Percentiles rank a stretch among this genome's conserved stretches.
These are phyloP conservation scores for Vigna nakashimae DNA, from an alignment of 306 rosid species.

Conservation along the genomic window DNA sequence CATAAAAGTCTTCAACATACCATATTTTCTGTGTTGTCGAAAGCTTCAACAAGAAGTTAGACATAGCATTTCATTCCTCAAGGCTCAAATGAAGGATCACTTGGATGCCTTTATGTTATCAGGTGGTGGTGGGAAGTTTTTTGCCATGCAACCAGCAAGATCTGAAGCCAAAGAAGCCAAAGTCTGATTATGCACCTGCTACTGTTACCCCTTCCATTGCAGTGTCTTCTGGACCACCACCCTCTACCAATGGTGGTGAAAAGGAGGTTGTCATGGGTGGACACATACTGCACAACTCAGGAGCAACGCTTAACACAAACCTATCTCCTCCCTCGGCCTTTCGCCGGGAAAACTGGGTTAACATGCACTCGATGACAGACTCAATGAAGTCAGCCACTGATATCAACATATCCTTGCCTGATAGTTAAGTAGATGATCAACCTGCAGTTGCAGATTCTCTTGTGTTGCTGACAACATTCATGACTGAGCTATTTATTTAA, in stretches of 20 bases:
- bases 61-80: constrained; percentile 19
- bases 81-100: not conserved
- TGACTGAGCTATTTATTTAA: constrained; percentile 42
- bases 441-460: not conserved
- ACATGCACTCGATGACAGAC: constrained; percentile 65
- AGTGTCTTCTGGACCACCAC: constrained; percentile 46
- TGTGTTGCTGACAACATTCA: constrained; percentile 42
- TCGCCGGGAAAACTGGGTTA: constrained; percentile 68
- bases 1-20: constrained; percentile 2
- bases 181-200: constrained; percentile 42
- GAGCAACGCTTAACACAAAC: constrained; percentile 48
- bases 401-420: constrained; percentile 73
- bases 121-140: constrained; percentile 85
- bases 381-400: constrained; percentile 61
- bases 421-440: constrained; percentile 47
- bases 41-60: not conserved
- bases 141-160: constrained; percentile 67
- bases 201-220: constrained; percentile 39
- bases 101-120: constrained; percentile 26
- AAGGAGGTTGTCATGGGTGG: constrained; percentile 57
- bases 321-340: constrained; percentile 52
- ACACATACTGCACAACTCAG: constrained; percentile 55
- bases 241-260: constrained; percentile 56
- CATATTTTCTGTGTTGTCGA: constrained; percentile 12
- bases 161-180: constrained; percentile 63